Conservation (phyloP, 139 green algal species). For the Monoraphidium neglectum region DNA sequence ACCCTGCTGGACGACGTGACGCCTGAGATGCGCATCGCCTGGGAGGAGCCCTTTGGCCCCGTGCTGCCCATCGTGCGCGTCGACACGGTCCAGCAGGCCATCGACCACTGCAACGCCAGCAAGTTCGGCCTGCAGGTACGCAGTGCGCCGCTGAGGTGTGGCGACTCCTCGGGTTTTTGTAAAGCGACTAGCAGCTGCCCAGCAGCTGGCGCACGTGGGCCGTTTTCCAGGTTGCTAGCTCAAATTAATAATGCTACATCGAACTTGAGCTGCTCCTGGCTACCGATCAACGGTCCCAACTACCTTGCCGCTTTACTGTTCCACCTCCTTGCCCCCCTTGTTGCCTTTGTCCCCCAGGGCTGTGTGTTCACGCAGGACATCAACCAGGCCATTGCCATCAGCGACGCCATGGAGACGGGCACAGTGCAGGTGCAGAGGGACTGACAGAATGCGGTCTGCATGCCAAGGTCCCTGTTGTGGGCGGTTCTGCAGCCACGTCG, state of each 20-base stretch:
- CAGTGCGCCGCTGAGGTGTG: too few species aligned
- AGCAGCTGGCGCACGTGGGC: too few species aligned
- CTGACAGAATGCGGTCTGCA: background rate
- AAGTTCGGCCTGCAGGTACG: slow-evolving; percentile 77
- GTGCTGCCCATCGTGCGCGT: slow-evolving; percentile 93
- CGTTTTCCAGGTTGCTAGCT: too few species aligned
- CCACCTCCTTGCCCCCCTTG: too few species aligned
- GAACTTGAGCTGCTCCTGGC: too few species aligned
- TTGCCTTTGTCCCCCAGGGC: slow-evolving; percentile 70
- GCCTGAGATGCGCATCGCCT: slow-evolving; percentile 87
- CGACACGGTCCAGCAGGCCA: slow-evolving; percentile 67
- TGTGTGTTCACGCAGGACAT: slow-evolving; percentile 96
- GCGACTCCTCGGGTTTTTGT: too few species aligned
- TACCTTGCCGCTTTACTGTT: too few species aligned
- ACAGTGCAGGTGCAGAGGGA: slow-evolving; percentile 80
- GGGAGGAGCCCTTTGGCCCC: slow-evolving; percentile 97
- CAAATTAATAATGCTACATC: too few species aligned
- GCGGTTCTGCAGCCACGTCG: background rate
- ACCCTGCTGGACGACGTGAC: slow-evolving; percentile 90
- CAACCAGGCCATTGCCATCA: slow-evolving; percentile 84
- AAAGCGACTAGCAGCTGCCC: too few species aligned
- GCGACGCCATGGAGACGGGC: slow-evolving; percentile 93
- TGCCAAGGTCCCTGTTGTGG: background rate
- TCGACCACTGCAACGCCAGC: slow-evolving; percentile 88
- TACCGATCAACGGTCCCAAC: too few species aligned